These are phyloP conservation scores for Aspergillus olivimuriae DNA, from an alignment of 495 filamentous ascomycete genomes.

Conservation along the genomic window DNA sequence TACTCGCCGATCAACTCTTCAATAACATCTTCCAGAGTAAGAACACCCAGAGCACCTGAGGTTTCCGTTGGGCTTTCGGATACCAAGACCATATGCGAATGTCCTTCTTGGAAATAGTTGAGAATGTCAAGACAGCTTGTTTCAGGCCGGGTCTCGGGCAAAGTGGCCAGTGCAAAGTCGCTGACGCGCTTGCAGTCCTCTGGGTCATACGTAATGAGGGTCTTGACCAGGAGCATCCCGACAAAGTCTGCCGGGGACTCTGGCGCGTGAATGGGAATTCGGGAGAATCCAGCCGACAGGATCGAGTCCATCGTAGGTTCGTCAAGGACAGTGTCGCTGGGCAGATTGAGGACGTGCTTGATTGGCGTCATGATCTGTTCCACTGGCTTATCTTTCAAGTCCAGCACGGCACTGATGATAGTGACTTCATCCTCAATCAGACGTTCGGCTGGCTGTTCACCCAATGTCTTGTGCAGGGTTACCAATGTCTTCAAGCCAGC, in stretches of 20 bases:
- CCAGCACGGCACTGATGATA: slow-evolving; percentile 96
- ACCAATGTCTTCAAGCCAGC: slow-evolving; percentile 87
- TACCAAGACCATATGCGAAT: slow-evolving; percentile 97
- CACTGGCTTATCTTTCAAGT: slow-evolving; percentile 93
- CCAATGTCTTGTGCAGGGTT: slow-evolving; percentile 88
- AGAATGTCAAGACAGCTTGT: slow-evolving; percentile 97
- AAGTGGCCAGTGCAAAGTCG: slow-evolving; percentile 86
- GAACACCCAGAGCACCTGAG: slow-evolving; percentile 85
- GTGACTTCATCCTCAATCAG: slow-evolving; percentile 97
- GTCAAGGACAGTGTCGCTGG: slow-evolving; percentile 82
- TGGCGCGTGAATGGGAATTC: slow-evolving; percentile 87
- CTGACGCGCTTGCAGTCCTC: slow-evolving; percentile 80
- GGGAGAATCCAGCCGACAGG: slow-evolving; percentile 85
- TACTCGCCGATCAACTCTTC: slow-evolving; percentile 97
- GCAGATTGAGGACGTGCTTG: slow-evolving; percentile 93
- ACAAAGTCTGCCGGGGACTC: slow-evolving; percentile 83
- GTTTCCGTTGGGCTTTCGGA: slow-evolving; percentile 85
- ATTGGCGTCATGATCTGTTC: slow-evolving; percentile 97
- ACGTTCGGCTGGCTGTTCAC: slow-evolving; percentile 76
- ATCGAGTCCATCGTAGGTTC: slow-evolving; percentile 90
- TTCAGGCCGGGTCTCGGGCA: slow-evolving; percentile 90
- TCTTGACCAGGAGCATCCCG: slow-evolving; percentile 98
- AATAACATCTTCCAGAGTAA: slow-evolving; percentile 96
- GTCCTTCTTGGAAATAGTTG: slow-evolving; percentile 99
- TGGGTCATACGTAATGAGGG: slow-evolving; percentile 96